Evolutionary conservation across 805 yeast species (phyloP).

Genomic region (Monosporozyma aerobia): DNA sequence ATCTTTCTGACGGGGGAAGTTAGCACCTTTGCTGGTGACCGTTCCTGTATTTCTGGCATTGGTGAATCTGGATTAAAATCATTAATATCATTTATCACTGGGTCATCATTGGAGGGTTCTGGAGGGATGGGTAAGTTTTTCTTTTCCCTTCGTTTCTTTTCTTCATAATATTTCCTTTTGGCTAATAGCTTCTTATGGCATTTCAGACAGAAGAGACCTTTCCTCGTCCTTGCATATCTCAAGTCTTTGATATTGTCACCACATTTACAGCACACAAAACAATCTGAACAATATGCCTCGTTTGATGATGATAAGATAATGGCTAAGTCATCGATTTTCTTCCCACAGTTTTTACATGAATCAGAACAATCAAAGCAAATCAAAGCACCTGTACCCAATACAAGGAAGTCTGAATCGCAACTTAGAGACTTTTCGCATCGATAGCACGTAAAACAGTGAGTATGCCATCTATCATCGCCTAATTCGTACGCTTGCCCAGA

Average conservation of each 20-base stretch:
- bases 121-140: slow-evolving; percentile 18
- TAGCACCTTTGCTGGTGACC: not conserved
- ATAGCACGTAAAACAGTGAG: slow-evolving; percentile 83
- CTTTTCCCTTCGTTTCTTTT: slow-evolving; percentile 21
- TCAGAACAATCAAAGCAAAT: slow-evolving; percentile 93
- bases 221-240: slow-evolving; percentile 86
- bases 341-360: slow-evolving; percentile 75
- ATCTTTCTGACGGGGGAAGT: not conserved
- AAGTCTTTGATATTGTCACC: slow-evolving; percentile 79
- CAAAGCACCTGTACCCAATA: slow-evolving; percentile 83
- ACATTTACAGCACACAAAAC: slow-evolving; percentile 89
- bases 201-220: slow-evolving; percentile 86
- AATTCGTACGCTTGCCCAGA: slow-evolving; percentile 94
- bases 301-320: slow-evolving; percentile 79
- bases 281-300: slow-evolving; percentile 85
- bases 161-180: slow-evolving; percentile 48
- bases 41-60: slow-evolving; percentile 9
- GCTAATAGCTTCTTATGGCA: slow-evolving; percentile 84
- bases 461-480: slow-evolving; percentile 94
- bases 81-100: not conserved
- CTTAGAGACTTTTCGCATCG: slow-evolving; percentile 72
- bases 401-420: slow-evolving; percentile 81
- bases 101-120: not conserved
- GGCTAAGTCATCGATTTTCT: slow-evolving; percentile 89
- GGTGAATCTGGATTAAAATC: not conserved